Evolutionary conservation across 768 basidiomycete genomes (phyloP), one percentile per base, ranked within the genome.

Genomic region (Rhodotorula taiwanensis): DNA sequence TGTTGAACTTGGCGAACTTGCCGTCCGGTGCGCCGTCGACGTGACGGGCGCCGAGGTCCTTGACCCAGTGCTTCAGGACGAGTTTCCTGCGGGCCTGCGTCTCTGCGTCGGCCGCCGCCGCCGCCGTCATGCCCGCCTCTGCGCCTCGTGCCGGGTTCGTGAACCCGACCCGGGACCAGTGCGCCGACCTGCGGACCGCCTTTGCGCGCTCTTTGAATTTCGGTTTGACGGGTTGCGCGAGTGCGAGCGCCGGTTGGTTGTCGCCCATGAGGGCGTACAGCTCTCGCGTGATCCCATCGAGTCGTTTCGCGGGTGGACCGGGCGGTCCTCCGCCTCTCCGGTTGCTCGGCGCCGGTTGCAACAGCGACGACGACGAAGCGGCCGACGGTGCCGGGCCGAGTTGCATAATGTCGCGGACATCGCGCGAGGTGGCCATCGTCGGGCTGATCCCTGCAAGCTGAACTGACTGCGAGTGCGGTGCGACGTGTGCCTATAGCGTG

Each of bases 241-340:
- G 82, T 0, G 85, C 86, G 52, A 98, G 81, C 4, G 87, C 84
- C 0, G 94, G 92, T 16, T 87, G 87, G 52, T 89, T 87, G 63
- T 89, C 85, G n/a, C 94, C 94, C 69, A 99, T 97, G 62, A 99
- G 83, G 2, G 88, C 85, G 77, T 88, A 97, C 4, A 99, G 81
- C 76, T 97, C 93, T 70, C 92, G 81, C 0, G 91, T 86, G 64
- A 97, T 92, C 25, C 94, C 93, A 25, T 91, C 89, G 6, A 73
- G 72, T 28, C 72, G 71, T 36, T 74, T 74, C 8, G 51, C 23
- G 20, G 64, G 43, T 81, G 82, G 3, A 75, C 73, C 43, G 79
- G 81, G 68, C 13, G 61, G 64, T 7, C 58, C 62, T 16, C 52
- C 36, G 36, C 36, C 36, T 9, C 36, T 9, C 10, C 36, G 36